Base-by-base conservation (phyloP, 805 yeast species). In the Phaffomyces opuntiae region DNA sequence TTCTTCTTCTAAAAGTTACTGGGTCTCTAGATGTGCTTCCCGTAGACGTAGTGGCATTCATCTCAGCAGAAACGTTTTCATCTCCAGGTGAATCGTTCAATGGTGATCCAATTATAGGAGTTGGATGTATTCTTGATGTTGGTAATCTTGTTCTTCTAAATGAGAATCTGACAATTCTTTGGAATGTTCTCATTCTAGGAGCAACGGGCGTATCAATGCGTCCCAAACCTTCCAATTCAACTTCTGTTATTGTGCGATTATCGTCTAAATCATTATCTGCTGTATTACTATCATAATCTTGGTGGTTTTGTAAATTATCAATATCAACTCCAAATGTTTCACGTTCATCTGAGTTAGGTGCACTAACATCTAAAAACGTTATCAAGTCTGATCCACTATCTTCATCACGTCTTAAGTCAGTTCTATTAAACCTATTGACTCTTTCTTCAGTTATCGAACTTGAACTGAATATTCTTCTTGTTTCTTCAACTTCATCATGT, bases 1-100 rank as follows among this genome's bases (percentile, higher is more conserved):
- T 35, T 29, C 37, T 45, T 40, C 50, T 47, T 42, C 48, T 47
- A 14, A 38, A 39, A 6, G 35, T 32, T 2, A 45, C 43, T 17
- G 41, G 36, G 34, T 45, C 49, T 12, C 16, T 38, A 3, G 46
- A 40, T 1, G 39, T 29, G 17, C 44, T 40, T 4, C 19, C 40
- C 7, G 52, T 46, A 24, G 50, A 42, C 1, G 38, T 34, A 7
- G 48, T 31, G 14, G 13, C 12, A 21, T 24, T 35, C n/a, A 24
- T n/a, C 9, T 17, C 44, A 29, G 14, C 31, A 29, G 31, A 29
- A 9, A 29, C 13, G 31, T 29, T 29, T 25, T 8, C 37, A 35
- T 19, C n/a, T 36, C 9, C 29, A 13, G 12, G 21, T 7, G 14
- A 17, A 7, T 27, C 37, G 14, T 13, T 25, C 8, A 17, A 13